Conservation (phyloP, 164 flowering plant species). For the Sextonia rubra region DNA sequence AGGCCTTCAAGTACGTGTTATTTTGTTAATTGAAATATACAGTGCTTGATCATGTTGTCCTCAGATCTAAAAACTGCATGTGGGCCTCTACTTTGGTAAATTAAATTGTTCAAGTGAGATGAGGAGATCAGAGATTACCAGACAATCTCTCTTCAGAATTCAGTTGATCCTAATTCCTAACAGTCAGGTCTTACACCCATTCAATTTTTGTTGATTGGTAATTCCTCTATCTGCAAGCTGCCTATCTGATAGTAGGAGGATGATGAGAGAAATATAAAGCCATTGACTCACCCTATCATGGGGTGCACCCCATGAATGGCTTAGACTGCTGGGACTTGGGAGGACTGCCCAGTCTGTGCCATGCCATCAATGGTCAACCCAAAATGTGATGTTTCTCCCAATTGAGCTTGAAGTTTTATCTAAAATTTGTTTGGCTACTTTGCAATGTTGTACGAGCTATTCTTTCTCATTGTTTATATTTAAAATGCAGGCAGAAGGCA, state of each 20-base stretch:
- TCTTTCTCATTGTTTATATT: background rate
- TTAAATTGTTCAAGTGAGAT: too few relatives aligned
- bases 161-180: background rate
- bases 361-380: background rate
- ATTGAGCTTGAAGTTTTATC: background rate
- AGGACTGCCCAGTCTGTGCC: background rate
- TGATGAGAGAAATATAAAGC: background rate
- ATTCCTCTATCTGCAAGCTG: background rate
- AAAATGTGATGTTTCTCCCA: background rate
- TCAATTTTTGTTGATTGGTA: background rate
- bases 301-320: background rate
- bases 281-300: background rate
- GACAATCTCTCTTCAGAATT: background rate
- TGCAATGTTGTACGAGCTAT: background rate
- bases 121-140: too few relatives aligned
- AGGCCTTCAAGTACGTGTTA: slow-evolving; percentile 57
- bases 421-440: too few relatives aligned
- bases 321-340: background rate
- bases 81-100: too few relatives aligned
- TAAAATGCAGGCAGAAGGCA: slow-evolving; percentile 73
- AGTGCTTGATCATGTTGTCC: background rate
- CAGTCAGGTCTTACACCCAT: too few relatives aligned
- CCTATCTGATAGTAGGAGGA: background rate
- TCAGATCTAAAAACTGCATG: too few relatives aligned
- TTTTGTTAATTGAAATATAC: background rate